Evolutionary conservation across 352 stramenopile species (phyloP).

Genomic region (Blastocystis sp.): DNA sequence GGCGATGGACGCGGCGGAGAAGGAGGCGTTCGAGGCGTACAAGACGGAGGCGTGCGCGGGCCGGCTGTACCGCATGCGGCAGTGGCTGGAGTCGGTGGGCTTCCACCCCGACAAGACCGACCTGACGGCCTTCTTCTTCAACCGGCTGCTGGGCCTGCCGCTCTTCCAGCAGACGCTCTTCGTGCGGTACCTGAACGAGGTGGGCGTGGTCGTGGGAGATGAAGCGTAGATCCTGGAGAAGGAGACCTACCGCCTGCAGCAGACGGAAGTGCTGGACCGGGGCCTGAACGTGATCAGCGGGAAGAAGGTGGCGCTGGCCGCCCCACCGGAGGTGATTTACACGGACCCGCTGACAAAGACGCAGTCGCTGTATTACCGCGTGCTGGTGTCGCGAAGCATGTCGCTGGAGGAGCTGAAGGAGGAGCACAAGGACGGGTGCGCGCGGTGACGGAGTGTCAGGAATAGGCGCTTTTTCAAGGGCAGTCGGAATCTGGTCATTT

Average conservation of each 20-base stretch:
- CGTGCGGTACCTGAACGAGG: constrained; percentile 29
- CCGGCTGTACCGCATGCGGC: constrained; percentile 18
- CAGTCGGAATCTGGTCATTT: constrained; percentile 10
- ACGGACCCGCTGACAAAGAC: constrained; percentile 11
- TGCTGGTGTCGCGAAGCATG: constrained; percentile 16
- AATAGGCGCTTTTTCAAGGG: constrained; percentile 28
- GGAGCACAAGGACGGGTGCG: constrained; percentile 28
- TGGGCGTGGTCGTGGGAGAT: background rate
- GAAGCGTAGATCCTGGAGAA: constrained; percentile 37
- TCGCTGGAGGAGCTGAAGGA: constrained; percentile 9
- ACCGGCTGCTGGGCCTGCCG: constrained; percentile 30
- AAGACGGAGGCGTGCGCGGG: background rate
- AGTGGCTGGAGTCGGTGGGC: constrained; percentile 2
- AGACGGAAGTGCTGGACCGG: constrained; percentile 45
- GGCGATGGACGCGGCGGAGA: background rate
- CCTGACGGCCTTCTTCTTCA: background rate
- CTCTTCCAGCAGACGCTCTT: constrained; percentile 34
- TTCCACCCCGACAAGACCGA: background rate
- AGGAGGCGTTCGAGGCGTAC: constrained; percentile 7
- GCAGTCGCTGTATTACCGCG: constrained; percentile 2
- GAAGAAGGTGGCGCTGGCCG: background rate
- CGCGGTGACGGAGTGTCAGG: too few relatives aligned
- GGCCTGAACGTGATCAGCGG: constrained; percentile 45
- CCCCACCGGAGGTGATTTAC: constrained; percentile 19
- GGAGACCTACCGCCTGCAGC: constrained; percentile 19